Base-by-base conservation (phyloP, 148 eudicot genomes). In the Heliamphora exappendiculata region DNA sequence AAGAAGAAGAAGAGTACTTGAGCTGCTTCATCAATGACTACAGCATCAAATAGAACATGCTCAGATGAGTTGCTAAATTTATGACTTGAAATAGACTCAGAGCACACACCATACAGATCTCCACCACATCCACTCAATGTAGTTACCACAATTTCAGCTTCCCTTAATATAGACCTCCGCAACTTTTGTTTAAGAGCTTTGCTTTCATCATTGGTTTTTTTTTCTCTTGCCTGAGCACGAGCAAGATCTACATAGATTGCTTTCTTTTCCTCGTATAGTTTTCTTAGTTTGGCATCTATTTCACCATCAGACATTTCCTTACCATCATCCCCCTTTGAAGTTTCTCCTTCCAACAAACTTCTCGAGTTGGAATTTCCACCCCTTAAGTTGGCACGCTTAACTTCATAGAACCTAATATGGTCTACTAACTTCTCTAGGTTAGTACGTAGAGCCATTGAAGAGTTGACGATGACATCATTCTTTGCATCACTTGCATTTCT, bases 61-160 rank as follows among this genome's bases (percentile, higher is more conserved):
- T 96, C 97, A 54, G 86, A 86, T 65, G 89, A 73, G 82, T 69
- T 81, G 79, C 85, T 75, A 68, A 78, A 86, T 85, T 85, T 93
- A 80, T 85, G 82, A 68, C 80, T 83, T 58, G 88, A 76, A 77
- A 85, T 72, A 42, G 94, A 85, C 80, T 91, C 98, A 80, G 88
- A 86, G 83, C 99, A 96, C 67, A 88, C 94, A 73, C 93, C 83
- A 80, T 91, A 89, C 11, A 96, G 84, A 88, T 91, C 99, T 82
- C 99, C 99, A 78, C 99, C 99, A 64, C 91, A 96, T 79, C 99
- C 99, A 85, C 99, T 96, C 74, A 96, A 86, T 74, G 99, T 96
- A 67, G 99, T 83, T 64, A 90, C 93, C 70, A 96, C 99, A 82
- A 96, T 84, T 83, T 93, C 97, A 84, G 99, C 99, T 84, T 96